Conservation (phyloP, 179 eudicot genomes). For the Vitellaria paradoxa region DNA sequence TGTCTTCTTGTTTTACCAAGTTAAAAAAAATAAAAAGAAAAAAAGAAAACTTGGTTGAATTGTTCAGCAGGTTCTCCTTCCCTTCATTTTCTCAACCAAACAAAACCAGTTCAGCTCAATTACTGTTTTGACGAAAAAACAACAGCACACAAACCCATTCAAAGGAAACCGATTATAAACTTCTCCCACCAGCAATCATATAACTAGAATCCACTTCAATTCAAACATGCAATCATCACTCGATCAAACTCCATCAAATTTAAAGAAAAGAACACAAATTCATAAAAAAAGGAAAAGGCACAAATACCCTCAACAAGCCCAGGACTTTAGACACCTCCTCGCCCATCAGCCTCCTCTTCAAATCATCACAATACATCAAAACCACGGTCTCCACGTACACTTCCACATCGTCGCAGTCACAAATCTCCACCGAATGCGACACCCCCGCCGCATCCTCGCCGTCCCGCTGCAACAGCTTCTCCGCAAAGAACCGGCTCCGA, state of each 20-base stretch:
- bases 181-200: not conserved
- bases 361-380: constrained; percentile 77
- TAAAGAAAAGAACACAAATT: not conserved
- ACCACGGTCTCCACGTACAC: constrained; percentile 76
- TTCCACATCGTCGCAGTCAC: constrained; percentile 93
- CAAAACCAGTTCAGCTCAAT: not conserved
- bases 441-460: constrained; percentile 31
- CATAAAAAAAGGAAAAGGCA: not conserved
- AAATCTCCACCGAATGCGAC: constrained; percentile 78
- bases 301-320: constrained; percentile 65
- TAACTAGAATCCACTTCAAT: not conserved
- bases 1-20: not conserved
- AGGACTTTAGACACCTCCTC: constrained; percentile 61
- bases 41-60: too few species aligned
- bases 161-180: not conserved
- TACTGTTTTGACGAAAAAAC: not conserved
- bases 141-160: not conserved
- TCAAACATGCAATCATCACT: not conserved
- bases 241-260: not conserved
- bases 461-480: constrained; percentile 40
- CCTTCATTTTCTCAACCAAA: constrained; percentile 11
- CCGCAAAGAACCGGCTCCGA: constrained; percentile 71
- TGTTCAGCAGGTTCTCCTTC: not conserved
- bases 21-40: too few species aligned
- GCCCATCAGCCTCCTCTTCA: constrained; percentile 61